Evolutionary conservation across 192 early-diverging fungal genomes (phyloP).

Genomic region (Coemansia sp.): DNA sequence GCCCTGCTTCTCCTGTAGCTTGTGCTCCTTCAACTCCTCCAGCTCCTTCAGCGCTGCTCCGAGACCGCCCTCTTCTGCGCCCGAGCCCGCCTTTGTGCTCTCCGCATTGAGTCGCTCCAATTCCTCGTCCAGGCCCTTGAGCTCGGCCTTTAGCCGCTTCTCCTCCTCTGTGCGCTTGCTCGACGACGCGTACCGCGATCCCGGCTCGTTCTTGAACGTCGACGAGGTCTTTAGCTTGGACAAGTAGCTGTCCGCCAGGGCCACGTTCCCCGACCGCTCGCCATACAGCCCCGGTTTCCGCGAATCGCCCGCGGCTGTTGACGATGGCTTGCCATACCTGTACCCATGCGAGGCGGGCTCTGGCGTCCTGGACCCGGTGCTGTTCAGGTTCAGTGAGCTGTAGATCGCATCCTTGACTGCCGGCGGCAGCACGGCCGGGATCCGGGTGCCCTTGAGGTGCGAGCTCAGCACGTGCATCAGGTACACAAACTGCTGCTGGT

Average conservation of each 20-base stretch:
- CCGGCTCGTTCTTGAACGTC: constrained; percentile 40
- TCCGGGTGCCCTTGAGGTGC: constrained; percentile 12
- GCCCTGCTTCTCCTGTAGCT: constrained; percentile 19
- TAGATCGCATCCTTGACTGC: constrained; percentile 44
- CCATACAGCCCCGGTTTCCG: constrained; percentile 41
- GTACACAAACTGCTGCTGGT: constrained; percentile 48
- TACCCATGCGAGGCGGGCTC: constrained; percentile 11
- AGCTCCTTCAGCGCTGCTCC: constrained; percentile 22
- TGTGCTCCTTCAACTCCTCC: constrained; percentile 18
- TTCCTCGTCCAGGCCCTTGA: constrained; percentile 37
- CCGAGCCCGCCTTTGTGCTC: neutral
- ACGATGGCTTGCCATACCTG: constrained; percentile 18
- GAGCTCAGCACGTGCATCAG: constrained; percentile 38
- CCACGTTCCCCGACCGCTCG: constrained; percentile 44
- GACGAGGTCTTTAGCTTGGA: constrained; percentile 45
- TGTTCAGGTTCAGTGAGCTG: constrained; percentile 35
- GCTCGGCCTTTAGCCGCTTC: constrained; percentile 30
- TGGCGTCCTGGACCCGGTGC: constrained; percentile 2
- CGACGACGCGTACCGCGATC: constrained; percentile 40
- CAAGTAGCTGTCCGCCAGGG: constrained; percentile 47
- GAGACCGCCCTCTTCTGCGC: neutral
- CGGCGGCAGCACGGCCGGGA: constrained; percentile 35
- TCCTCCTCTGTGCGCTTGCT: constrained; percentile 44
- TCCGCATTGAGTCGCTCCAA: constrained; percentile 13
- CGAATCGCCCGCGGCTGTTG: constrained; percentile 3